Base-by-base conservation (phyloP, 2,329 filamentous ascomycete species). In the Claviceps monticola region DNA sequence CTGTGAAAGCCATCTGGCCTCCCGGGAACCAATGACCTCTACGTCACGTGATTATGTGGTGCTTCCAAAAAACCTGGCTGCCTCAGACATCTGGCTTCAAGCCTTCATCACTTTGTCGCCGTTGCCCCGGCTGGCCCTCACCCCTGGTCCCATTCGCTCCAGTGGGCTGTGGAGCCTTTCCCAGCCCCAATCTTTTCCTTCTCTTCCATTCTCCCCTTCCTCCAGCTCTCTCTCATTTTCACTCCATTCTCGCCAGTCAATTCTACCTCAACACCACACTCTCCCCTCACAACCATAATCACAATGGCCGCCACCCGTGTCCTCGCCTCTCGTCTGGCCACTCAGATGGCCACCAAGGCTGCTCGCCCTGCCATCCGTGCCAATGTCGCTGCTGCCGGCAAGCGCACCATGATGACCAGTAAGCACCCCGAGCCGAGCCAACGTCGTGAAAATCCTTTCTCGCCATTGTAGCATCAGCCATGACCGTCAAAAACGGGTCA, bases 281-380 rank as follows among this genome's bases (percentile, higher is more conserved):
- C 55, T 55, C 58, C 54, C 60, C 63, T 55, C 56, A 66, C 59
- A 74, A 71, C 75, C 75, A 73, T 81, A 78, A 73, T 82, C 79
- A 80, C 79, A 87, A 89, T 89, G 85, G 82, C 84, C 72, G 82
- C 84, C 72, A 75, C 80, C 71, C 84, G 85, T 75, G 78, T 88
- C 71, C 78, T 87, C 74, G 81, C 84, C 70, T 83, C 83, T 67
- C 82, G 85, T 72, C 78, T 88, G 76, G 83, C 84, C 72, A 78
- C 81, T 69, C 79, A 84, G 74, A 84, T 84, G 80, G 80, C 82
- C 70, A 73, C 77, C 74, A 86, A 85, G 82, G 83, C 82, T 72
- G 84, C 84, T 72, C 84, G 85, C 72, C 84, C 84, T 74, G 82
- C 82, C 71, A 71, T 83, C 67, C 83, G 83, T 66, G 74, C 76